These are phyloP conservation scores for Clathrospora elynae DNA, from an alignment of 2,329 filamentous ascomycete species.

Conservation along the genomic window DNA sequence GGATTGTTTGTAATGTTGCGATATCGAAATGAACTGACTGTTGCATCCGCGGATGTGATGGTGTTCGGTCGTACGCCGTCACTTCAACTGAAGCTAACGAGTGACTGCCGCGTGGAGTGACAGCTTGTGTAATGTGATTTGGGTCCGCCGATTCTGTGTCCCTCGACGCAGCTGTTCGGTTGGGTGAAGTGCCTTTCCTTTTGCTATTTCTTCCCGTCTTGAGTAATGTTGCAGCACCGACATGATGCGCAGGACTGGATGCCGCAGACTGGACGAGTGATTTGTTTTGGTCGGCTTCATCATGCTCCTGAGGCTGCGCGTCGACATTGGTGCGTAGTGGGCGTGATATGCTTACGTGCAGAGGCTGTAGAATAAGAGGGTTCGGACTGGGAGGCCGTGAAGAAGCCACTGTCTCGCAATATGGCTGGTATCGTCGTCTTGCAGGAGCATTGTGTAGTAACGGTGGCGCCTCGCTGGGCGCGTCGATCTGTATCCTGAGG, in stretches of 20 bases:
- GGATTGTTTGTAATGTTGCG: background rate
- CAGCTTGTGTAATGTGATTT: slow-evolving; percentile 22
- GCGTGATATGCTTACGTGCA: background rate
- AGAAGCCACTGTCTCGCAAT: slow-evolving; percentile 27
- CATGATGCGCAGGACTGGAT: slow-evolving; percentile 1
- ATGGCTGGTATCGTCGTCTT: slow-evolving; percentile 24
- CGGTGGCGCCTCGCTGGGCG: slow-evolving; percentile 6
- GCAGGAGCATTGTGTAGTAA: background rate
- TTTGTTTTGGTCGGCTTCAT: background rate
- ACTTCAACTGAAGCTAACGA: slow-evolving; percentile 6
- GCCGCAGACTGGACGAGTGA: background rate
- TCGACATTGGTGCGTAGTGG: background rate
- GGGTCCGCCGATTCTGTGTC: slow-evolving; percentile 7
- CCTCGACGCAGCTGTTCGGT: background rate
- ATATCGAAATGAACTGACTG: slow-evolving; percentile 4
- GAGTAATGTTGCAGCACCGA: background rate
- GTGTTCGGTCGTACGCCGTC: slow-evolving; percentile 19
- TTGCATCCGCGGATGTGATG: slow-evolving; percentile 24
- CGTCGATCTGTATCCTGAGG: background rate
- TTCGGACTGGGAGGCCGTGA: slow-evolving; percentile 25
- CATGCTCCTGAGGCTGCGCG: background rate
- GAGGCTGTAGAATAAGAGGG: slow-evolving; percentile 11
- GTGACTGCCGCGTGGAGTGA: slow-evolving; percentile 21
- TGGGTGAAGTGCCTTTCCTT: slow-evolving; percentile 3
- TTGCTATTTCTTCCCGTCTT: slow-evolving; percentile 5